phyloP scores from a whole-genome alignment of 768 basidiomycete species.

The Russula virescens region DNA sequence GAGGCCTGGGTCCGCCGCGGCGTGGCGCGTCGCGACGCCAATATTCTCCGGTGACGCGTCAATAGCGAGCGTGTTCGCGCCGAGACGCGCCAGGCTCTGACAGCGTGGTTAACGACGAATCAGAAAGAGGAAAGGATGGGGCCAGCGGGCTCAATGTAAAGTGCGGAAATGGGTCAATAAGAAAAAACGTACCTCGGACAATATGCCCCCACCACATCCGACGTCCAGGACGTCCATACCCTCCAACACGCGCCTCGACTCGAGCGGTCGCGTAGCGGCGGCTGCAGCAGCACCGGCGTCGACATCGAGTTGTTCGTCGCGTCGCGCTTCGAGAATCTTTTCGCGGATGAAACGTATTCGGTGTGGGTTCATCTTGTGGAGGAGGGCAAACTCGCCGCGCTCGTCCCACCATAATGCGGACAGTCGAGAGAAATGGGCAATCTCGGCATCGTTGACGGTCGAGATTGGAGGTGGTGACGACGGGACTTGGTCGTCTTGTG shows the following conservation, averaged over 20 bases:
- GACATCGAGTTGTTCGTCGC: constrained; percentile 41
- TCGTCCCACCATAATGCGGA: too few relatives aligned
- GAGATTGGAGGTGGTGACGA: too few relatives aligned
- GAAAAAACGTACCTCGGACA: constrained; percentile 66
- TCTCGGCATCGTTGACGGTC: too few relatives aligned
- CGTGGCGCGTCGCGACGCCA: constrained; percentile 76
- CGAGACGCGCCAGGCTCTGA: constrained; percentile 82
- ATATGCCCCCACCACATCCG: constrained; percentile 91
- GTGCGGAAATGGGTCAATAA: too few relatives aligned
- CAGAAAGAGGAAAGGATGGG: neutral
- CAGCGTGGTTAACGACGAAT: neutral
- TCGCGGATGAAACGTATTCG: constrained; percentile 58
- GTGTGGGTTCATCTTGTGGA: too few relatives aligned
- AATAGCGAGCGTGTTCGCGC: constrained; percentile 84
- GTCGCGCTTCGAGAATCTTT: constrained; percentile 59
- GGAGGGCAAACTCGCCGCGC: too few relatives aligned
- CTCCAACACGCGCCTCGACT: constrained; percentile 37
- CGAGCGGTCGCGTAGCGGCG: constrained; percentile 20
- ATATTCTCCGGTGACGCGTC: constrained; percentile 90
- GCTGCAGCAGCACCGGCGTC: constrained; percentile 27
- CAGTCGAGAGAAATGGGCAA: too few relatives aligned
- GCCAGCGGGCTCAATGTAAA: neutral
- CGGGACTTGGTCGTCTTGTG: too few relatives aligned
- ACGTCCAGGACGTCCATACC: constrained; percentile 81
- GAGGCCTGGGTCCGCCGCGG: constrained; percentile 66